These are phyloP conservation scores for Colletotrichum viniferum DNA, from an alignment of 2,329 filamentous ascomycete species.

Conservation along the genomic window DNA sequence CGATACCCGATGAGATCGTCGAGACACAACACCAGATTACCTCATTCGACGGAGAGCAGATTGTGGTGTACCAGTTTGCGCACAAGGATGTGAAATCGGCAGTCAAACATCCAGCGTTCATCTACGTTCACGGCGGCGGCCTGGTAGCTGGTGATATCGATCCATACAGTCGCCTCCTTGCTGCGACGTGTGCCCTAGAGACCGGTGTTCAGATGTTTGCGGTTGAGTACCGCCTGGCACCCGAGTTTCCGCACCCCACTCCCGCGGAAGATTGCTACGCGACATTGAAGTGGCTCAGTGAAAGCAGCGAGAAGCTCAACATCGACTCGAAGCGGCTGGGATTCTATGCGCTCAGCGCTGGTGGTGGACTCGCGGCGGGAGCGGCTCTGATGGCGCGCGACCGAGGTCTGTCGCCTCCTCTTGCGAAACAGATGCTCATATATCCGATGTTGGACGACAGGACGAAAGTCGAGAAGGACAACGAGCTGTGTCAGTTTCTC, in stretches of 20 bases:
- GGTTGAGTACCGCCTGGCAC: constrained; percentile 47
- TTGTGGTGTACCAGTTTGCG: constrained; percentile 6
- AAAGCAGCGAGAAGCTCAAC: constrained; percentile 23
- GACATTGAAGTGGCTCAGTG: constrained; percentile 27
- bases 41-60: constrained; percentile 1
- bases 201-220: constrained; percentile 38
- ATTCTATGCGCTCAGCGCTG: constrained; percentile 27
- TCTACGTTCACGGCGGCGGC: constrained; percentile 49
- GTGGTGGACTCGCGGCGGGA: constrained; percentile 23
- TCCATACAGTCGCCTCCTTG: constrained; percentile 19
- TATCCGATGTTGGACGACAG: constrained; percentile 40
- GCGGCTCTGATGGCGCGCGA: constrained; percentile 44
- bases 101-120: constrained; percentile 30
- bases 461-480: neutral
- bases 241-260: constrained; percentile 41
- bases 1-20: neutral
- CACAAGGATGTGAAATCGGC: neutral
- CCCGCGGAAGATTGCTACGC: constrained; percentile 41
- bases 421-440: constrained; percentile 35
- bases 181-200: constrained; percentile 6
- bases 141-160: constrained; percentile 36
- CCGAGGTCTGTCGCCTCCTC: constrained; percentile 24
- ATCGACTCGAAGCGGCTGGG: constrained; percentile 25
- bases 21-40: neutral
- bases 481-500: constrained; percentile 11